Percentiles rank a stretch among this genome's conserved stretches.
phyloP scores from a whole-genome alignment of 352 stramenopile genomes.

The Pythium dissimile region DNA sequence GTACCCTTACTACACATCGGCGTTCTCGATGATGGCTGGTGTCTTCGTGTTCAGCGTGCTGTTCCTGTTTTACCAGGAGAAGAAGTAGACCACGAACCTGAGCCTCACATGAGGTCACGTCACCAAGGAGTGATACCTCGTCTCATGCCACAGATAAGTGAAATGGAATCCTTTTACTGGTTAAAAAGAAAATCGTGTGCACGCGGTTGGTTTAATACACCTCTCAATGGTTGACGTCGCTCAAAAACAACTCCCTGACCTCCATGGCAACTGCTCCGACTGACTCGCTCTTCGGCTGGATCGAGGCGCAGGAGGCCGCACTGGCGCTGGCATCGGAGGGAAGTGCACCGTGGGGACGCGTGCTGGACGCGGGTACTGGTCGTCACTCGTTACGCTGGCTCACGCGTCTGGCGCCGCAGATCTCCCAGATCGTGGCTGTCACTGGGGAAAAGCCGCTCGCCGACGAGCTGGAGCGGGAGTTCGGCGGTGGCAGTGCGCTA shows the following conservation, averaged over 20 bases:
- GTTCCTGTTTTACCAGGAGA: constrained; percentile 87
- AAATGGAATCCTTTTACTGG: constrained; percentile 9
- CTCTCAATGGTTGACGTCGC: no score
- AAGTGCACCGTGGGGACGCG: constrained; percentile 31
- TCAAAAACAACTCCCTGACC: no score
- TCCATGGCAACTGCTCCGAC: constrained; percentile 9
- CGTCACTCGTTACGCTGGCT: constrained; percentile 83
- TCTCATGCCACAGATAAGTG: no score
- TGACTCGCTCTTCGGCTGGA: constrained; percentile 49
- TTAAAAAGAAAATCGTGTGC: not conserved
- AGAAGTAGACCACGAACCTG: constrained; percentile 22
- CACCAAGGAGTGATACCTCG: no score
- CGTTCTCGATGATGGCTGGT: constrained; percentile 89
- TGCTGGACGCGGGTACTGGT: constrained; percentile 84
- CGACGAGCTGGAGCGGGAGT: constrained; percentile 26
- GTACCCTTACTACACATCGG: constrained; percentile 92
- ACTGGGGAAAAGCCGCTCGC: constrained; percentile 44
- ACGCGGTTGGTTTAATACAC: no score
- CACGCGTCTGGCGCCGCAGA: constrained; percentile 35
- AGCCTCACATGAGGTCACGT: not conserved
- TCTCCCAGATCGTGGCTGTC: constrained; percentile 41
- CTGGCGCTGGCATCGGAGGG: not conserved
- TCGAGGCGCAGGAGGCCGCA: constrained; percentile 36
- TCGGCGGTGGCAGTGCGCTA: not conserved
- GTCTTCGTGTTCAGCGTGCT: constrained; percentile 90